Evolutionary conservation across 1,284 basidiomycete genomes (phyloP).

Genomic region (Xanthoconium separans): DNA sequence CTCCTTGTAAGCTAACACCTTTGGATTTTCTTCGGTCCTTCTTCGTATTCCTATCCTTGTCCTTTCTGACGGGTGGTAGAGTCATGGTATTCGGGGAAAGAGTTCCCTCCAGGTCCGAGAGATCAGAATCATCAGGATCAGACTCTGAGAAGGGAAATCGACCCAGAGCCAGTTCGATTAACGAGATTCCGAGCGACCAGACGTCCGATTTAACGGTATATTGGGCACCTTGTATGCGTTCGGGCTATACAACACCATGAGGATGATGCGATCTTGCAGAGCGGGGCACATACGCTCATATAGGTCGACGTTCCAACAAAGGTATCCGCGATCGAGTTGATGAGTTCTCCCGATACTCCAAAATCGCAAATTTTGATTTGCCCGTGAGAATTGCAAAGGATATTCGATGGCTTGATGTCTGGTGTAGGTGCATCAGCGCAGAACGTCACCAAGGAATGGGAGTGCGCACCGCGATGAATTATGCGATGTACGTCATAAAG

Average conservation of each 20-base stretch:
- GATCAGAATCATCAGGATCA: conserved; percentile 61
- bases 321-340: conserved; percentile 98
- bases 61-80: conserved; percentile 30
- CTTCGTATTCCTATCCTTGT: conserved; percentile 40
- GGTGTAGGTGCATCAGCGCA: conserved; percentile 7
- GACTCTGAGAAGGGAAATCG: conserved; percentile 88
- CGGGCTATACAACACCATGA: conserved; percentile 62
- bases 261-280: conserved; percentile 3
- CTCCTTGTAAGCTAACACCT: conserved; percentile 87
- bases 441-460: neutral
- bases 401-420: conserved; percentile 99
- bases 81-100: conserved; percentile 54
- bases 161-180: conserved; percentile 93
- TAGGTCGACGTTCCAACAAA: conserved; percentile 99
- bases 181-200: conserved; percentile 93
- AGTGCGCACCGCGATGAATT: conserved; percentile 89
- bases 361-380: conserved; percentile 99
- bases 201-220: conserved; percentile 98
- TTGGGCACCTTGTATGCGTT: conserved; percentile 96
- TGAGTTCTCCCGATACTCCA: conserved; percentile 96
- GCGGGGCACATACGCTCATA: conserved; percentile 83
- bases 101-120: conserved; percentile 70
- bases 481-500: conserved; percentile 99
- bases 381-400: conserved; percentile 90
- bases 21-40: conserved; percentile 67